phyloP scores from a whole-genome alignment of 495 filamentous ascomycete species.

The Cercophora scortea region DNA sequence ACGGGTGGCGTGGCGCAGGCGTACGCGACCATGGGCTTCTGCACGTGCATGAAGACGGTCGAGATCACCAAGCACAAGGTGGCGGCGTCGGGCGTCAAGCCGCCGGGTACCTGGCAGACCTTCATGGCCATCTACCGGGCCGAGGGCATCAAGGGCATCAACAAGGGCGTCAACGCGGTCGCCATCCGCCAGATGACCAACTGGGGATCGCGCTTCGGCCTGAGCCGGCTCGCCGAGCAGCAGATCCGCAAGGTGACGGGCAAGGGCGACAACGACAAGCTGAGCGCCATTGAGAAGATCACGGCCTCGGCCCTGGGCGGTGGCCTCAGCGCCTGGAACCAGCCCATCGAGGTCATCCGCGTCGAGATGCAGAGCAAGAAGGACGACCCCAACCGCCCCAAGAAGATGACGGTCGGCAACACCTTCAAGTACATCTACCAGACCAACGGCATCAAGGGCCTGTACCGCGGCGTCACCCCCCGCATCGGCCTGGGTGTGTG shows the following conservation, averaged over 20 bases:
- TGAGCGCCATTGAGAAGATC: slow-evolving; percentile 80
- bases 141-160: slow-evolving; percentile 94
- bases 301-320: slow-evolving; percentile 80
- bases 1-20: slow-evolving; percentile 92
- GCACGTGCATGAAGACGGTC: slow-evolving; percentile 99
- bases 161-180: slow-evolving; percentile 95
- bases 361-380: slow-evolving; percentile 99
- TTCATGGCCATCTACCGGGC: slow-evolving; percentile 96
- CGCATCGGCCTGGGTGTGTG: slow-evolving; percentile 92
- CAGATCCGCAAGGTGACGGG: slow-evolving; percentile 72
- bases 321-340: slow-evolving; percentile 95
- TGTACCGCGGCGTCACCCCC: slow-evolving; percentile 93
- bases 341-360: slow-evolving; percentile 98
- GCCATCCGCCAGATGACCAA: slow-evolving; percentile 98
- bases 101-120: slow-evolving; percentile 79
- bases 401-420: slow-evolving; percentile 95
- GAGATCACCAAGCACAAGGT: slow-evolving; percentile 98
- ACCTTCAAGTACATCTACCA: slow-evolving; percentile 90
- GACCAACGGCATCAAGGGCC: slow-evolving; percentile 78
- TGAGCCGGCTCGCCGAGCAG: slow-evolving; percentile 81
- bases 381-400: slow-evolving; percentile 91
- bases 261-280: slow-evolving; percentile 72
- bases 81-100: slow-evolving; percentile 72
- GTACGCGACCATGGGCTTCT: slow-evolving; percentile 99
- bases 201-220: slow-evolving; percentile 94